Evolutionary conservation across 2,329 filamentous ascomycete species (phyloP), one percentile per base, ranked within the genome.

Genomic region (Didymella keratinophila): DNA sequence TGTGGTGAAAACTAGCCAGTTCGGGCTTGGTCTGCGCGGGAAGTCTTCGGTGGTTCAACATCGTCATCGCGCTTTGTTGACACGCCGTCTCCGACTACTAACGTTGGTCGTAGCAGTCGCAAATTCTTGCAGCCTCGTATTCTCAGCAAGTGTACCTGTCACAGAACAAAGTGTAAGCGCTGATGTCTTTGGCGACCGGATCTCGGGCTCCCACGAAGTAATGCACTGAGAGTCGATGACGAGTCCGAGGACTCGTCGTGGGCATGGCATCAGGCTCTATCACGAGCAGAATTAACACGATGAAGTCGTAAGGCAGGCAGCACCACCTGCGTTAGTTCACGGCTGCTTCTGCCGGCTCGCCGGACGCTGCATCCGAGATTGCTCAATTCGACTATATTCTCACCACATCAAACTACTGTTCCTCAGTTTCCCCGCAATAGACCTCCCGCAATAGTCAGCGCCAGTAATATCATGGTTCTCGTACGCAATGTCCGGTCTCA

Each of bases 21-120:
- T 3, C 21, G 6, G 36, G 48, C 14, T 12, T 57, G 21, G 48
- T 11, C 4, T 5, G 21, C 12, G 14, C 41, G 41, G 14, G 27
- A 23, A 34, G 50, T 23, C 23, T 16, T 21, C 32, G 23, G 7
- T 47, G 36, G 43, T 28, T 47, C 43, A 37, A 42, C 36, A 52
- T 47, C 48, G 54, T 51, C 54, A 57, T 56, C 48, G 8, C 10
- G 20, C 46, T 3, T 44, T 56, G 52, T 50, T 50, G 23, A 23
- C 39, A n/a, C 39, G 32, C 16, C 27, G 20, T 12, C 16, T 45
- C 32, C n/a, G 5, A 34, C 30, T 39, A 12, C 39, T 41, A 25
- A 8, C 6, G 6, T 14, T 20, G 30, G 18, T 27, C 21, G 27
- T 14, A 21, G 27, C 30, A 54, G 14, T n/a, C 21, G 52, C 27